Conservation (phyloP, 768 basidiomycete species). For the Mrakia blollopis region DNA sequence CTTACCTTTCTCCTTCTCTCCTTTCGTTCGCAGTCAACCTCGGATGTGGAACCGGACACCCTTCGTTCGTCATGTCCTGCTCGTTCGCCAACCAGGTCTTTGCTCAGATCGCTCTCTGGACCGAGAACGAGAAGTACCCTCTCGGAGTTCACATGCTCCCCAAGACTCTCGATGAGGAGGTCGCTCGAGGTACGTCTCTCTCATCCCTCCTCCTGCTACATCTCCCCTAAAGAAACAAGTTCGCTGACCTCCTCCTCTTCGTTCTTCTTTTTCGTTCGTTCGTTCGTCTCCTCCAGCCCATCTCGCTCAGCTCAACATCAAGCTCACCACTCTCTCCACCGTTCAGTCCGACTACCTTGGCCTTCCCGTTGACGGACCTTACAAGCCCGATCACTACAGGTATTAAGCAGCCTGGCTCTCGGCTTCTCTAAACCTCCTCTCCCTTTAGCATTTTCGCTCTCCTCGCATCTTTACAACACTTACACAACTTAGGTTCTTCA, state of each 20-base stretch:
- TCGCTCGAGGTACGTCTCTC: conserved; percentile 62
- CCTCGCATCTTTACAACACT: no score
- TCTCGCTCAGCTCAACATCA: conserved; percentile 83
- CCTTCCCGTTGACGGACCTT: conserved; percentile 74
- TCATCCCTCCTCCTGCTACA: not conserved
- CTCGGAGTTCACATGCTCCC: conserved; percentile 98
- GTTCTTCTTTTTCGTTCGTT: not conserved
- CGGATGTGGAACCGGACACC: conserved; percentile 97
- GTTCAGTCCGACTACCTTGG: conserved; percentile 87
- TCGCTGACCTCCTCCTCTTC: not conserved
- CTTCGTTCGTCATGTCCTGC: conserved; percentile 96
- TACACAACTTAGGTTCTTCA: no score
- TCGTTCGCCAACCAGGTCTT: conserved; percentile 98
- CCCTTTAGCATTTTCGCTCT: no score
- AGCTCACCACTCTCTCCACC: conserved; percentile 63
- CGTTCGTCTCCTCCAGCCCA: conserved; percentile 52
- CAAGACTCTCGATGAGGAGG: conserved; percentile 96
- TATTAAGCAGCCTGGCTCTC: not conserved
- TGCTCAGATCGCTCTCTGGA: conserved; percentile 98
- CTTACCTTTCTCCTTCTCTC: not conserved
- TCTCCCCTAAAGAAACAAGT: not conserved
- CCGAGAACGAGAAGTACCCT: conserved; percentile 76
- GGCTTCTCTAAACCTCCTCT: no score
- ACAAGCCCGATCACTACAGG: conserved; percentile 48
- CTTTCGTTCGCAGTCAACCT: conserved; percentile 55